Evolutionary conservation across 225 moss, liverwort and hornwort genomes (phyloP).

Genomic region (Takakia lepidozioides): DNA sequence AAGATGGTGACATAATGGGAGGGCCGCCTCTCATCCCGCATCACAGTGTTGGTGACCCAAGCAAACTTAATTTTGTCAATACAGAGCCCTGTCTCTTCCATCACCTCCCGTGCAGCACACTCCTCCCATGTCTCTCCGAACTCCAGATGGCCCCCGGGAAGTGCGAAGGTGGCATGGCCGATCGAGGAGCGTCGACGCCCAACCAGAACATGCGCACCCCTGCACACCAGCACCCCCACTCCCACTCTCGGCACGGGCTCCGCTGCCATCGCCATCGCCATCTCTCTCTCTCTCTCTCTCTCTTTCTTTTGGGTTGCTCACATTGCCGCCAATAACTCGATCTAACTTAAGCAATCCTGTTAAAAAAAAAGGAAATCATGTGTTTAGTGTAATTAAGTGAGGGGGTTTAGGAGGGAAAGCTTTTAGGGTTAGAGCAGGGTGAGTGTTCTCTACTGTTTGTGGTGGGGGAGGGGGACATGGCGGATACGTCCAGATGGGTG

Average conservation of each 20-base stretch:
- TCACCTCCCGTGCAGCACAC: slow-evolving; percentile 79
- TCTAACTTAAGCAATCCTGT: too few species aligned
- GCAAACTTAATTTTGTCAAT: slow-evolving; percentile 59
- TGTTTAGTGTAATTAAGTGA: too few species aligned
- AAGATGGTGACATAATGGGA: slow-evolving; percentile 80
- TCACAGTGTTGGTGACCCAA: slow-evolving; percentile 55
- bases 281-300: too few species aligned
- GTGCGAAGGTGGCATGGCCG: slow-evolving; percentile 54
- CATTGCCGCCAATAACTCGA: too few species aligned
- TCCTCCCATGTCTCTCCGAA: slow-evolving; percentile 94
- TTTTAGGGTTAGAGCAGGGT: too few species aligned
- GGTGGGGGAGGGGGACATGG: slow-evolving; percentile 3
- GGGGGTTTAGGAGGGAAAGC: too few species aligned
- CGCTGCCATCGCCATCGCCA: too few species aligned
- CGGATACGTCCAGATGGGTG: slow-evolving; percentile 54
- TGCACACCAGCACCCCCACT: slow-evolving; percentile 65
- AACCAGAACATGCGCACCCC: slow-evolving; percentile 43
- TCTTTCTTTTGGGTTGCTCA: too few species aligned
- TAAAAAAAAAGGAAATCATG: too few species aligned
- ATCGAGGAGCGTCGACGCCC: slow-evolving; percentile 61
- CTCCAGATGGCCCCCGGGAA: slow-evolving; percentile 83
- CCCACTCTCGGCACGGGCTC: slow-evolving; percentile 61
- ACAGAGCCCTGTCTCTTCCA: slow-evolving; percentile 66
- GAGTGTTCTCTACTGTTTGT: too few species aligned
- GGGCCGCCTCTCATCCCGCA: slow-evolving; percentile 49